Evolutionary conservation across 2,329 filamentous ascomycete genomes (phyloP).

Genomic region (Leptographium flavum): DNA sequence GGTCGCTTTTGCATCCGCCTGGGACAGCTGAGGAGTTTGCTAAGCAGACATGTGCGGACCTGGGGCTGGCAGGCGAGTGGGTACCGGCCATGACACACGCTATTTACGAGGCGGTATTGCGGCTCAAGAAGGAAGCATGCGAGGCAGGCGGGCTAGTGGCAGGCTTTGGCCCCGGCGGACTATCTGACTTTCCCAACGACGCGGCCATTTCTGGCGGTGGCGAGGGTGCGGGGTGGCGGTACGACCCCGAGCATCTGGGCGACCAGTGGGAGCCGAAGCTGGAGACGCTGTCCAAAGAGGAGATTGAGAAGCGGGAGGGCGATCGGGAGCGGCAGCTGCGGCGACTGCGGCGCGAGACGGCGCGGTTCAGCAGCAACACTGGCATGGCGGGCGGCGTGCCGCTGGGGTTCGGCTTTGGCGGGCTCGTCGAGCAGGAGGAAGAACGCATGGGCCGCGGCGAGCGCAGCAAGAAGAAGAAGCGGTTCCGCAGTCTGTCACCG

Average conservation of each 20-base stretch:
- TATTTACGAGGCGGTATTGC: conserved; percentile 88
- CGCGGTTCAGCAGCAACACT: conserved; percentile 74
- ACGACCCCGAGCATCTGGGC: conserved; percentile 79
- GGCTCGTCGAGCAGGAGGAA: conserved; percentile 45
- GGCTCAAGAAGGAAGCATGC: conserved; percentile 90
- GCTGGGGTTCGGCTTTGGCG: conserved; percentile 33
- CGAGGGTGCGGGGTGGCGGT: conserved; percentile 68
- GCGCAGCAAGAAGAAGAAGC: conserved; percentile 85
- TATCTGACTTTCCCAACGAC: conserved; percentile 72
- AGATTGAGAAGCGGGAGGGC: conserved; percentile 93
- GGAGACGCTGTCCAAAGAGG: conserved; percentile 75
- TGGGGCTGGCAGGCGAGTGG: conserved; percentile 86
- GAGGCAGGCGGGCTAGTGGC: conserved; percentile 80
- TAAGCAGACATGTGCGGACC: conserved; percentile 79
- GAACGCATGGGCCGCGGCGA: conserved; percentile 86
- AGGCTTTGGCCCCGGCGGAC: conserved; percentile 36
- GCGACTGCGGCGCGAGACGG: conserved; percentile 76
- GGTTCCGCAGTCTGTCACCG: conserved; percentile 80
- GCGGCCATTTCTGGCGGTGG: conserved; percentile 37
- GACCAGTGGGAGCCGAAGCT: conserved; percentile 77
- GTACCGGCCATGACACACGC: conserved; percentile 87
- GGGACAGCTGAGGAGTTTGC: conserved; percentile 89
- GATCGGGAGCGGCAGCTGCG: conserved; percentile 86
- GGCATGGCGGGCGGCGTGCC: conserved; percentile 69
- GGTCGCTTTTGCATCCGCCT: conserved; percentile 84